Percentiles rank a stretch among this genome's conserved stretches.
These are phyloP conservation scores for Pichia pseudocactophila DNA, from an alignment of 805 yeast genomes.

Conservation along the genomic window DNA sequence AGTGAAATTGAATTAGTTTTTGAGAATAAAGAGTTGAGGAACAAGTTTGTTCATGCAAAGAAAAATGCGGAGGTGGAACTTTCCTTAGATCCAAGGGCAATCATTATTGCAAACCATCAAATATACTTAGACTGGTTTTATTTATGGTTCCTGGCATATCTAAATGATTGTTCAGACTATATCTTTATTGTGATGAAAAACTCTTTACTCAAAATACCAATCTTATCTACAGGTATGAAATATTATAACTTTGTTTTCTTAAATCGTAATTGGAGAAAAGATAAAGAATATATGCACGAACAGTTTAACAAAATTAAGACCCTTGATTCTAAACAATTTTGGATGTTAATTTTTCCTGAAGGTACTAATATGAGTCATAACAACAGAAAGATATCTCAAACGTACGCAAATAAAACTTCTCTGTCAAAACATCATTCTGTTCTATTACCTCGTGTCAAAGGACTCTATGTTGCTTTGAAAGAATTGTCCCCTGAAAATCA, in stretches of 20 bases:
- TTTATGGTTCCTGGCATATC: constrained; percentile 77
- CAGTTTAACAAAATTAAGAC: constrained; percentile 42
- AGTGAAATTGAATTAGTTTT: constrained; percentile 42
- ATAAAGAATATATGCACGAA: constrained; percentile 48
- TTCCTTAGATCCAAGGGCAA: constrained; percentile 22
- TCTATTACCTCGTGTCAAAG: constrained; percentile 76
- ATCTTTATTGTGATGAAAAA: constrained; percentile 72
- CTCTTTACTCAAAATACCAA: constrained; percentile 58
- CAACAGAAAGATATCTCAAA: constrained; percentile 50
- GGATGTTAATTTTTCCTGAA: constrained; percentile 81
- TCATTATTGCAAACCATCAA: constrained; percentile 84
- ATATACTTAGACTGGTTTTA: constrained; percentile 91
- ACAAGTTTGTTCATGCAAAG: constrained; percentile 4
- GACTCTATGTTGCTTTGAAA: constrained; percentile 58
- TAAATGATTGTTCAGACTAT: constrained; percentile 54
- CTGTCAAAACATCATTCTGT: constrained; percentile 41
- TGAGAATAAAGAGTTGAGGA: constrained; percentile 8
- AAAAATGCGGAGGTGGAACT: constrained; percentile 11
- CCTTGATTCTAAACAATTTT: constrained; percentile 31
- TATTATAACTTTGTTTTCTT: constrained; percentile 70
- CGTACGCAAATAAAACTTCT: constrained; percentile 43
- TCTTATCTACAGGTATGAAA: constrained; percentile 81
- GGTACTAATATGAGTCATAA: constrained; percentile 78
- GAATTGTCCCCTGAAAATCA: constrained; percentile 41
- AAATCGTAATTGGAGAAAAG: constrained; percentile 80